A percentile compares a stretch with the other conserved stretches of the same genome.
phyloP scores from a whole-genome alignment of 768 basidiomycete species.

The Inosperma sp. region DNA sequence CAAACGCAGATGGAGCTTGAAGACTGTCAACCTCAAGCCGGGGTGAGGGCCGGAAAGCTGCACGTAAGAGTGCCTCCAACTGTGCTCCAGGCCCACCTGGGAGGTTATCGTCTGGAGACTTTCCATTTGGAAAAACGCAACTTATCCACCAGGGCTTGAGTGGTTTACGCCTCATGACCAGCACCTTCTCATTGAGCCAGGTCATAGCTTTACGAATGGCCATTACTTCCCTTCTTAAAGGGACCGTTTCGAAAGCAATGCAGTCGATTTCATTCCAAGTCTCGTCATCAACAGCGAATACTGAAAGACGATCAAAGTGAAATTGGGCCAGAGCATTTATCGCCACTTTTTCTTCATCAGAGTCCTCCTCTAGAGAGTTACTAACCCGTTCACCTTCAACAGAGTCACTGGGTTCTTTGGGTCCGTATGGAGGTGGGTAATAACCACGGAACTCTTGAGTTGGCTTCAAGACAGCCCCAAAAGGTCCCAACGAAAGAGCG shows the following conservation, averaged over 20 bases:
- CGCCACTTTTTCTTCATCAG: conserved; percentile 33
- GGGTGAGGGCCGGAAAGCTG: too few relatives aligned
- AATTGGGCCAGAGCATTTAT: conserved; percentile 53
- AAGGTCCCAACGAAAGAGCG: conserved; percentile 71
- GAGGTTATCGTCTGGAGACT: conserved; percentile 37
- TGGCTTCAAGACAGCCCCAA: conserved; percentile 59
- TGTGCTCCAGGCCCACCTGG: conserved; percentile 21
- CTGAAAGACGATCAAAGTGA: conserved; percentile 56
- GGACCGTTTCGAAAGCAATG: conserved; percentile 77
- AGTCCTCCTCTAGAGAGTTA: conserved; percentile 39
- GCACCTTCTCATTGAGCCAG: conserved; percentile 24
- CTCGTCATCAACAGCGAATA: conserved; percentile 45
- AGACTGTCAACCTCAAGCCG: conserved; percentile 18
- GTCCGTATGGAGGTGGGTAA: conserved; percentile 75
- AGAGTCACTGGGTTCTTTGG: conserved; percentile 36
- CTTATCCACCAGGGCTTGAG: conserved; percentile 75
- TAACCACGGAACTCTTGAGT: conserved; percentile 71
- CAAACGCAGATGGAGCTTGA: conserved; percentile 50
- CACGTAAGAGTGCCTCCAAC: conserved; percentile 40
- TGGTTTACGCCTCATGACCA: too few relatives aligned
- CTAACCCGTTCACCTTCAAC: too few relatives aligned
- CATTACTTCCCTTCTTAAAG: conserved; percentile 56
- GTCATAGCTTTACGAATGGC: conserved; percentile 62
- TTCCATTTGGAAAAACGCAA: conserved; percentile 53
- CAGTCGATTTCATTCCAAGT: conserved; percentile 56